Percentiles rank a stretch among this genome's conserved stretches.
Conservation (phyloP, 163 green algal genomes). For the Scenedesmus sp. region DNA sequence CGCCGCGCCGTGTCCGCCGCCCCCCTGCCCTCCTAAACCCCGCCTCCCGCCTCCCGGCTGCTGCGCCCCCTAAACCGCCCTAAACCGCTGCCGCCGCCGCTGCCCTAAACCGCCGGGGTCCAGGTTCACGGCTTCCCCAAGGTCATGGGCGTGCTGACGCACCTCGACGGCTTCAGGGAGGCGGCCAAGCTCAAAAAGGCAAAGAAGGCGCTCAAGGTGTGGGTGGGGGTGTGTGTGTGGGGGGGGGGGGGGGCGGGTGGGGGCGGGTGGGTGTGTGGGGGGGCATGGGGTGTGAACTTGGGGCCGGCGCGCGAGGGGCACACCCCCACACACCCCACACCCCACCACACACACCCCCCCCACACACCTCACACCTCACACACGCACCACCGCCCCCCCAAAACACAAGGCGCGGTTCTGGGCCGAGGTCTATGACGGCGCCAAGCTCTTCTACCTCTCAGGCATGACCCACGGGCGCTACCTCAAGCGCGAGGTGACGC, state of each 20-base stretch:
- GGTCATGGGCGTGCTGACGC: slow-evolving; percentile 99
- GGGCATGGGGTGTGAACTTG: too few relatives aligned
- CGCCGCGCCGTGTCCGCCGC: neutral
- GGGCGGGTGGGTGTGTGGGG: too few relatives aligned
- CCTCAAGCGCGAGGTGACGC: slow-evolving; percentile 52
- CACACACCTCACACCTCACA: too few relatives aligned
- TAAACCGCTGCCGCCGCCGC: neutral
- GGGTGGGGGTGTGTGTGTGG: too few relatives aligned
- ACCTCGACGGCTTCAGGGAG: slow-evolving; percentile 95
- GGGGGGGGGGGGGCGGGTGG: too few relatives aligned
- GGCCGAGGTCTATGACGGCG: slow-evolving; percentile 96
- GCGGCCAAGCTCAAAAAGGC: slow-evolving; percentile 87
- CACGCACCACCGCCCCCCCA: too few relatives aligned
- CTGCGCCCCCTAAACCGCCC: neutral
- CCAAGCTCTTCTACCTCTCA: slow-evolving; percentile 98
- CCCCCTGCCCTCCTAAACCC: neutral
- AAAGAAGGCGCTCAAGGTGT: slow-evolving; percentile 94
- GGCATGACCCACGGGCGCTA: slow-evolving; percentile 83
- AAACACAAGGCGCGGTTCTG: slow-evolving; percentile 95
- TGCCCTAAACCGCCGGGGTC: neutral
- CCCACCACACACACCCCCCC: too few relatives aligned
- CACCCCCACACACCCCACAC: too few relatives aligned
- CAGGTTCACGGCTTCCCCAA: slow-evolving; percentile 98
- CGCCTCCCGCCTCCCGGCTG: neutral
- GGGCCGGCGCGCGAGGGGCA: too few relatives aligned